Base-by-base conservation (phyloP, 176 grass and related monocot species). In the Phyllostachys edulis region DNA sequence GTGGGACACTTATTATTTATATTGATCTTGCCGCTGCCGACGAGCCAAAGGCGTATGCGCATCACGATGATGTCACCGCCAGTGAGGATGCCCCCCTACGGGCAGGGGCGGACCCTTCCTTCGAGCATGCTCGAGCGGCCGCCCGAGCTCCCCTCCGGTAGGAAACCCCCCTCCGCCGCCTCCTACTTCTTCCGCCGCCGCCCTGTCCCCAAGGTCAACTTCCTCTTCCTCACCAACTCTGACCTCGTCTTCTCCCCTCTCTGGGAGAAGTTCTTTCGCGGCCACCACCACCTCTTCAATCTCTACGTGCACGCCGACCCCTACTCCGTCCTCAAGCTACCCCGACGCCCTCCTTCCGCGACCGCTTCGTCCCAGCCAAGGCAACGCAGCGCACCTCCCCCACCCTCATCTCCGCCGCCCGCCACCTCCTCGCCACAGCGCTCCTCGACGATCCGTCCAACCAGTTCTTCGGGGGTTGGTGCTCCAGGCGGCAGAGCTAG, bases 301-400 rank as follows among this genome's bases (percentile, higher is more conserved):
- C 82, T 98, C 21, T 98, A 98, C 65, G 89, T 98, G 46, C 96
- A 98, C 55, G 96, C 93, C 18, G 96, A 98, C 40, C 93, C 93
- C 12, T 86, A 87, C 65, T 60, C 91, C 15, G 69, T 65, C 80
- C 86, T 84, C 72, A 85, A 60, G 71, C 72, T 73, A 47, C 73
- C 5, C 91, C 80, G 1, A 90, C 89, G 17, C 91, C 89, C 16
- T 93, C 91, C 9, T 95, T 98, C 72, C 73, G 72, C 0, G 90
- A 87, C 54, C 91, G 96, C n/a, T 95, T 98, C 69, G 92, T 95
- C 26, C 83, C 96, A 0, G 89, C 91, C 44, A 98, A 98, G 79
- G 85, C 93, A 23, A 98, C 96, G 17, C 89, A 93, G 87, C 93
- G 96, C 7, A 91, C 93, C 49, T 93, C 96, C 34, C 91, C 96